Conservation (phyloP, 1,139 yeast species). For the Candida sp. region DNA sequence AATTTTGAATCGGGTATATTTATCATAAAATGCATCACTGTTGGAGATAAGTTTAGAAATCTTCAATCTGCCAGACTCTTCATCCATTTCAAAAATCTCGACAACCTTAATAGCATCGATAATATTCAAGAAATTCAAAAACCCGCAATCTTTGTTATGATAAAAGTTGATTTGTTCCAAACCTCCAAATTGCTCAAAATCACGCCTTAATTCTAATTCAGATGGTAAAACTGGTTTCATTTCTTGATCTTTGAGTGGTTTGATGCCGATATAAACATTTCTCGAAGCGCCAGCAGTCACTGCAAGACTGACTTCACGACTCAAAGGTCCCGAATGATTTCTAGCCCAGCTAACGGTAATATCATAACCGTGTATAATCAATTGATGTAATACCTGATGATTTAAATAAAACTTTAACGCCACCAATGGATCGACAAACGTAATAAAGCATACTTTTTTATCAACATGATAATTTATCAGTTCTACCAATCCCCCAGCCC, state of each 20-base stretch:
- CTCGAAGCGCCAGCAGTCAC: conserved; percentile 50
- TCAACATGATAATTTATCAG: conserved; percentile 34
- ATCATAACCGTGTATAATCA: conserved; percentile 45
- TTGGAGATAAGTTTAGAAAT: conserved; percentile 7
- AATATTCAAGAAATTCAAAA: conserved; percentile 41
- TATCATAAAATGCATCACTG: conserved; percentile 30
- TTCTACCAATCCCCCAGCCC: conserved; percentile 49
- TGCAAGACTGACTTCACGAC: conserved; percentile 37
- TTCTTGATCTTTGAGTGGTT: conserved; percentile 18
- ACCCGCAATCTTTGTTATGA: conserved; percentile 45
- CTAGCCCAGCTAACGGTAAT: conserved; percentile 48
- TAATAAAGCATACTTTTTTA: conserved; percentile 40
- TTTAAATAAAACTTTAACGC: conserved; percentile 41
- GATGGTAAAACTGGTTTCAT: conserved; percentile 25
- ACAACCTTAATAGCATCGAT: conserved; percentile 36
- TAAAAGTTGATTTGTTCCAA: conserved; percentile 46
- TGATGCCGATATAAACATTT: conserved; percentile 45
- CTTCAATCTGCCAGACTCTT: conserved; percentile 7
- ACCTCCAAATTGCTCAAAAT: conserved; percentile 38
- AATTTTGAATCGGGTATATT: conserved; percentile 36
- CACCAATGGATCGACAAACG: conserved; percentile 40
- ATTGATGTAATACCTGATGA: conserved; percentile 45
- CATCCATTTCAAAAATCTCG: conserved; percentile 26
- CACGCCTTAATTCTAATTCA: conserved; percentile 39
- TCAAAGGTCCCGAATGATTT: conserved; percentile 39